Conservation (phyloP, 2,329 filamentous ascomycete species). For the Scedosporium apiospermum region DNA sequence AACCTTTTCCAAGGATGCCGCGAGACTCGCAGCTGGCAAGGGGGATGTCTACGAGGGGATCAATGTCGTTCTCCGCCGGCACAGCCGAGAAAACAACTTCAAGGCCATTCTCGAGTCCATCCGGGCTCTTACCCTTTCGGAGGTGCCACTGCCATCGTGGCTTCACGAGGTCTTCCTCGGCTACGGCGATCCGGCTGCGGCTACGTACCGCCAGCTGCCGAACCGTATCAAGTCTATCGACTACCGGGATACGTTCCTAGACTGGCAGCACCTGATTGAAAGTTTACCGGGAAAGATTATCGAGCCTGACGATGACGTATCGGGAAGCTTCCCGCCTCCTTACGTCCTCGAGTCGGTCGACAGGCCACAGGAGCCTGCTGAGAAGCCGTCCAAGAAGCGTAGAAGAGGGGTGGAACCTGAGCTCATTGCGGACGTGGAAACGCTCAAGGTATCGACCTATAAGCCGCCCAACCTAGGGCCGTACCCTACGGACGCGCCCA, state of each 20-base stretch:
- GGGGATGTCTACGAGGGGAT: slow-evolving; percentile 73
- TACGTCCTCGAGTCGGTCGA: slow-evolving; percentile 69
- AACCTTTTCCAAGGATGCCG: slow-evolving; percentile 69
- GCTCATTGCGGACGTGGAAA: slow-evolving; percentile 52
- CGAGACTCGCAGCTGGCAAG: slow-evolving; percentile 54
- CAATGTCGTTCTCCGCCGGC: slow-evolving; percentile 77
- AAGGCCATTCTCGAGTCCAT: slow-evolving; percentile 89
- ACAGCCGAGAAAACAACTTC: slow-evolving; percentile 92
- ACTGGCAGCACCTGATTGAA: slow-evolving; percentile 90
- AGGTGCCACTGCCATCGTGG: slow-evolving; percentile 82
- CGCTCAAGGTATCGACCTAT: slow-evolving; percentile 79
- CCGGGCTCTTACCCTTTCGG: slow-evolving; percentile 72
- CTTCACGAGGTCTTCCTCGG: slow-evolving; percentile 96
- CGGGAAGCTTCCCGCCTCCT: slow-evolving; percentile 72
- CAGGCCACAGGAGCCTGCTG: slow-evolving; percentile 39
- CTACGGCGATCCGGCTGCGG: slow-evolving; percentile 84
- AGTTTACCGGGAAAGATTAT: slow-evolving; percentile 82
- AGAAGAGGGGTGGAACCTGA: slow-evolving; percentile 66
- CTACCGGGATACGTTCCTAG: slow-evolving; percentile 86
- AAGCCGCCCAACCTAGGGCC: slow-evolving; percentile 81
- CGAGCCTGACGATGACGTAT: slow-evolving; percentile 63
- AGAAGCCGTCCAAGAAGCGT: slow-evolving; percentile 74
- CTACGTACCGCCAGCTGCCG: slow-evolving; percentile 72
- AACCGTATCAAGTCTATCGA: slow-evolving; percentile 74
- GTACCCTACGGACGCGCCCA: slow-evolving; percentile 76